Base-by-base conservation (phyloP, 257 asterid species). In the Penstemon newberryi region DNA sequence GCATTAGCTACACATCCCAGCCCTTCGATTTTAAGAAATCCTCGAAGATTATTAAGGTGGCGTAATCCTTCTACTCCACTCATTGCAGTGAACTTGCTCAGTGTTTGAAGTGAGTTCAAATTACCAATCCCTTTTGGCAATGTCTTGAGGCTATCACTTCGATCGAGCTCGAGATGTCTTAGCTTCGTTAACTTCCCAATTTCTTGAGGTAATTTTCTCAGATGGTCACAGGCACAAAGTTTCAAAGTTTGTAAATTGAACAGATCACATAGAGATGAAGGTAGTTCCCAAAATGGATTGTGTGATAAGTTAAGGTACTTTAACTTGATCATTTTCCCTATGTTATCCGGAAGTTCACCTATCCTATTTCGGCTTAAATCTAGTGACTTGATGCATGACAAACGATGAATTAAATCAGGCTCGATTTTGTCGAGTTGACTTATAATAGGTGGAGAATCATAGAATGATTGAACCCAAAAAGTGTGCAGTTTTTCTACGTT, bases 381-480 rank as follows among this genome's bases (percentile, higher is more conserved):
- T n/a, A 89, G 60, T 0, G 87, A 78, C 42, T 69, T 75, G 8
- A 84, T 43, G 52, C 75, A 60, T 8, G 70, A 43, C 45, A 83
- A 75, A 4, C 71, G 75, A 25, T 56, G 59, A 4, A 83, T 58
- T 39, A 86, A 71, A 44, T 71, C 83, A 3, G 88, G 82, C 12
- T 85, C 81, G 5, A 89, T 46, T 15, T 4, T 63, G 63, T 86
- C 94, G 7, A 78, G 62, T 50, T 86, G 77, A 63, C 72, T 76
- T 42, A 83, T 59, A 40, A 89, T 82, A 38, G 84, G 81, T 1
- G 94, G 94, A 6, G 80, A 81, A 15, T 86, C 94, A 41, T 75
- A 72, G 76, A 83, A 89, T 42, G 91, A 84, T 15, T 89, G 94
- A 57, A 89, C 84, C 96, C 91, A 89, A 65, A 86, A 79, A 4